Base-by-base conservation (phyloP, 768 basidiomycete genomes). In the Boletus huronensis region DNA sequence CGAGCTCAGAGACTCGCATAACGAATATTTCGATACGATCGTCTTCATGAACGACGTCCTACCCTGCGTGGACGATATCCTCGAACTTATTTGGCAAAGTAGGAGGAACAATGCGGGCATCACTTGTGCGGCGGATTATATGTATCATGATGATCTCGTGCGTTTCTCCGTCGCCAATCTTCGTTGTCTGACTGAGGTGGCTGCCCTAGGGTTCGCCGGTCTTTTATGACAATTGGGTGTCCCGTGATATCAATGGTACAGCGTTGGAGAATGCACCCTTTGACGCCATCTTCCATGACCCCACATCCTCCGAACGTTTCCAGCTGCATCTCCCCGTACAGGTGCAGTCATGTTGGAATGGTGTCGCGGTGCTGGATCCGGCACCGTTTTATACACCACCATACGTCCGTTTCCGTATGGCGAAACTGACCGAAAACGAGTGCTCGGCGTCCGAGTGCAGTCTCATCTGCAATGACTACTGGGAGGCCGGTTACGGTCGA, bases 41-140 rank as follows among this genome's bases (percentile, higher is more conserved):
- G 77, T 98, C 56, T 99, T 99, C 80, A 98, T 98, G 94, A 99
- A 99, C 81, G 97, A 99, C 72, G 88, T 99, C 72, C 78, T 99
- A 10, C 97, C 97, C 21, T 99, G 97, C 72, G 85, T 97, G 35
- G 97, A 99, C 71, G 97, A 99, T 74, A 74, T 99, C 53, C 84
- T 99, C 64, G 97, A 99, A 75, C 84, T 99, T 66, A 95, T 99
- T 68, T 98, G 88, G 88, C 97, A 99, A 73, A 86, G 83, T 64
- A 79, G 97, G 48, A 72, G 76, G 52, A 94, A 98, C 73, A 98
- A 97, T 71, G 97, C 97, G 1, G 96, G 95, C 16, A 96, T 98
- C 70, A 98, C 97, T 10, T 98, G 97, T 64, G 97, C 96, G 0
- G 86, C 94, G 1, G 96, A 99, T 69, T 99, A 99, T 75, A 98